Base-by-base conservation (phyloP, 352 stramenopile species). In the Pythium catenulatum region DNA sequence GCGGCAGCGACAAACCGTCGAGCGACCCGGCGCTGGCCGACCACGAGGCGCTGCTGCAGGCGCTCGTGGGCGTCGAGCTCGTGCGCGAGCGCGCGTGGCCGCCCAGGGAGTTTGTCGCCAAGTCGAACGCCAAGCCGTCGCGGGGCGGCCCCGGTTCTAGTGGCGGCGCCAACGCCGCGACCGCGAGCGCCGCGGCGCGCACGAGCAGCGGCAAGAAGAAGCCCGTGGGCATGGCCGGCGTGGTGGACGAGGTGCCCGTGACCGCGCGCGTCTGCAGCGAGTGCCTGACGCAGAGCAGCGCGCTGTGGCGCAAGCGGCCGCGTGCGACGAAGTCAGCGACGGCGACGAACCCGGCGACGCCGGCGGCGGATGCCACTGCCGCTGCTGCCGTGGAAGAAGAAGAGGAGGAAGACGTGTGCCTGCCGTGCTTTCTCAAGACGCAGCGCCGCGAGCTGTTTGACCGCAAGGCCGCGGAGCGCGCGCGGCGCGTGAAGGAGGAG, bases 71-170 rank as follows among this genome's bases (percentile, higher is more conserved):
- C 1, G 82, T 79, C 30, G 77, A 93, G 50, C 90, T 87, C 41
- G 90, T 95, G 48, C 94, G 94, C 27, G 94, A 97, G 8, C 94
- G 94, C 6, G 75, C 89, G 34, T 98, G 95, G 95, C 95, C 95
- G 30, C 95, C 95, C 0, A 91, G 90, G 36, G 95, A 97, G 81
- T 97, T 97, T 79, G 89, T 92, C 48, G 79, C 94, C n/a, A 96
- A 96, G 76, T 86, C 89, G 4, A 84, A 89, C 27, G 46, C 73
- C 8, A 96, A 96, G 72, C 87, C 93, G 0, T 87, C 87, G 45
- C 84, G 90, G 37, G 89, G 75, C 9, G 80, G 91, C 45, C 78
- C 83, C 27, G 90, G 90, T n/a, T n/a, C n/a, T n/a, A n/a, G n/a
- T n/a, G n/a, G n/a, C n/a, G n/a, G n/a, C n/a, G n/a, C n/a, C n/a